These are phyloP conservation scores for Laburnicola sp. DNA, from an alignment of 2,329 filamentous ascomycete species.

Conservation along the genomic window DNA sequence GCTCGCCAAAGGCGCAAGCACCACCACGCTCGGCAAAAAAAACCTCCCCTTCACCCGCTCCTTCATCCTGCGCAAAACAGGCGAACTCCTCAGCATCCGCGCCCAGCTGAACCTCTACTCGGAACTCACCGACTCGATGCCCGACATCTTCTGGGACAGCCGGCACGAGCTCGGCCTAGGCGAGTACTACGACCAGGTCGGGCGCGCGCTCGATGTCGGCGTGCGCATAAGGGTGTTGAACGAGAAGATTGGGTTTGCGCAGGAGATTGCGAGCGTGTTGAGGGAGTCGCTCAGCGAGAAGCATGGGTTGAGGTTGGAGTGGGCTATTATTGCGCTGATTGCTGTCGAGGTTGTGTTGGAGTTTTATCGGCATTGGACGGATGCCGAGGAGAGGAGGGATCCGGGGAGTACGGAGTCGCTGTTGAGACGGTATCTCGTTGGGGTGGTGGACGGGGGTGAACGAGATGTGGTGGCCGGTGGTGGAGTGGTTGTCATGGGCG, in stretches of 20 bases:
- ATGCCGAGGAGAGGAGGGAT: constrained; percentile 54
- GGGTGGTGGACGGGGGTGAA: constrained; percentile 11
- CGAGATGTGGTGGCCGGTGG: no score
- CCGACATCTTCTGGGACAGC: constrained; percentile 96
- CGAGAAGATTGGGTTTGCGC: constrained; percentile 96
- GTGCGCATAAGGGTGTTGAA: constrained; percentile 90
- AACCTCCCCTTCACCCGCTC: constrained; percentile 61
- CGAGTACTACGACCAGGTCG: constrained; percentile 93
- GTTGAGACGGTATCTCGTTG: constrained; percentile 43
- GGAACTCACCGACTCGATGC: constrained; percentile 90
- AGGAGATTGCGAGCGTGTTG: constrained; percentile 88
- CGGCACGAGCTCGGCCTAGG: constrained; percentile 86
- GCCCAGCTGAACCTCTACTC: constrained; percentile 96
- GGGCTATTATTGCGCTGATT: constrained; percentile 95
- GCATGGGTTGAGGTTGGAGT: constrained; percentile 84
- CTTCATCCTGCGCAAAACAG: constrained; percentile 91
- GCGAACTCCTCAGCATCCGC: constrained; percentile 83
- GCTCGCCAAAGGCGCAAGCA: constrained; percentile 69
- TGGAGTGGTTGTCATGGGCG: no score
- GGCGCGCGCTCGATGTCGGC: constrained; percentile 84
- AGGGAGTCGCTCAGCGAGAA: constrained; percentile 88
- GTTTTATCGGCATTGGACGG: constrained; percentile 71
- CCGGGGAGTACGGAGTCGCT: constrained; percentile 47
- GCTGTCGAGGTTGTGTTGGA: constrained; percentile 91
- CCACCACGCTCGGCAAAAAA: constrained; percentile 49